These are phyloP conservation scores for Xylaria palmicola DNA, from an alignment of 495 filamentous ascomycete species.

Conservation along the genomic window DNA sequence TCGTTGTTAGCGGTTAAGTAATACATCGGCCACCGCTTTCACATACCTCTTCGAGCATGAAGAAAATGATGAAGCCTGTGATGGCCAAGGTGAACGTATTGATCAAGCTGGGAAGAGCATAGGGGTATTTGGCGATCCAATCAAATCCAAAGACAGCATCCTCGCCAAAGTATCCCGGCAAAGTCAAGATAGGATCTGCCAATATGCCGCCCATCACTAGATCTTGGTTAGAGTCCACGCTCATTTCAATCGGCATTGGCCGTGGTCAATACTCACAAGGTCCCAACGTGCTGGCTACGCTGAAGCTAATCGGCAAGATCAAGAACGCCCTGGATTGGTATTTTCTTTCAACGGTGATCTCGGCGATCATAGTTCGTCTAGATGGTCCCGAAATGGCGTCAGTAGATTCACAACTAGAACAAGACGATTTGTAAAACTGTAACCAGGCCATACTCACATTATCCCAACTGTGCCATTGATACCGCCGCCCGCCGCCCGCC, in stretches of 20 bases:
- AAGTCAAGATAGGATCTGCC: slow-evolving; percentile 61
- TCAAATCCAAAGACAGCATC: slow-evolving; percentile 37
- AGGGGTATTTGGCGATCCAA: slow-evolving; percentile 63
- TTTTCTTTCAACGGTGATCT: slow-evolving; percentile 65
- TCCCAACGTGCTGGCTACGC: slow-evolving; percentile 64
- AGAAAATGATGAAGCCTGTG: slow-evolving; percentile 51
- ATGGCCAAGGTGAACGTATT: slow-evolving; percentile 57
- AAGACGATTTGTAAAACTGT: background rate
- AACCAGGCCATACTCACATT: slow-evolving; percentile 37
- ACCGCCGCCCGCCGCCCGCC: slow-evolving; percentile 62
- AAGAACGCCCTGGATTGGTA: slow-evolving; percentile 57
- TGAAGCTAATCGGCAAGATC: slow-evolving; percentile 65
- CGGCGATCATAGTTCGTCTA: slow-evolving; percentile 63
- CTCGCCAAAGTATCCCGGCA: slow-evolving; percentile 62
- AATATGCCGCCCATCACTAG: slow-evolving; percentile 61
- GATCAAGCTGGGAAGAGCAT: slow-evolving; percentile 66
- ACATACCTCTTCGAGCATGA: slow-evolving; percentile 63
- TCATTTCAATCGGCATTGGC: background rate
- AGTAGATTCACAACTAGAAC: too few species aligned
- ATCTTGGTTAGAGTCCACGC: background rate
- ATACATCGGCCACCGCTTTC: background rate
- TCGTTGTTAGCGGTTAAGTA: slow-evolving; percentile 13
- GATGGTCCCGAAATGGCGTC: too few species aligned
- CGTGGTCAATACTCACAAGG: slow-evolving; percentile 40
- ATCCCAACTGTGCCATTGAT: slow-evolving; percentile 74